Conservation (phyloP, 2,329 filamentous ascomycete species). For the Hypoxylon sp. region DNA sequence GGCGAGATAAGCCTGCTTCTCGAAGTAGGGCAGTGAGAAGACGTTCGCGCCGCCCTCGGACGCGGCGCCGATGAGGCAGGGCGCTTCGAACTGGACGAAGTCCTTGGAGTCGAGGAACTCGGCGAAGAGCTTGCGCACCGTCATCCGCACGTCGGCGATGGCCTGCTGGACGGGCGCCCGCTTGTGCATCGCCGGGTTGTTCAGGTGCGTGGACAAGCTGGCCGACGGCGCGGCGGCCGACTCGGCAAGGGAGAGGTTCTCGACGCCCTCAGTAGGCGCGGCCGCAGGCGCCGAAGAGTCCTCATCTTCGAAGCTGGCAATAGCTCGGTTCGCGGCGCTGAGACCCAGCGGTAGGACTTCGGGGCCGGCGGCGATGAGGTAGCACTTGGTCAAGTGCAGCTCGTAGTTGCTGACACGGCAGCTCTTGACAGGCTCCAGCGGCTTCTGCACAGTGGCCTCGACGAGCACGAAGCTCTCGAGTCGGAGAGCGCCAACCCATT, state of each 20-base stretch:
- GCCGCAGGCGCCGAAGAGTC: constrained; percentile 48
- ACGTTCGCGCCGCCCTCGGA: constrained; percentile 94
- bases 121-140: constrained; percentile 73
- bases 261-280: constrained; percentile 47
- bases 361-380: constrained; percentile 72
- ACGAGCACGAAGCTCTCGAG: constrained; percentile 84
- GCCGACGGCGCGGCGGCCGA: constrained; percentile 68
- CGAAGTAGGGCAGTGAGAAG: constrained; percentile 90
- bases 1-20: constrained; percentile 79
- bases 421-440: constrained; percentile 87
- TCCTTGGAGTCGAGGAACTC: constrained; percentile 78
- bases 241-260: constrained; percentile 51
- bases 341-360: constrained; percentile 66
- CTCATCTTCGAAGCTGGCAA: constrained; percentile 68
- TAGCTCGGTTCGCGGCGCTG: constrained; percentile 60
- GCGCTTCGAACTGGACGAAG: constrained; percentile 87
- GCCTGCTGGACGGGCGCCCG: constrained; percentile 90
- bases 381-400: constrained; percentile 88
- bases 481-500: constrained; percentile 79
- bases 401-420: constrained; percentile 81
- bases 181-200: constrained; percentile 93
- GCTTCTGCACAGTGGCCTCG: constrained; percentile 81
- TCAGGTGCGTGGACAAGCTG: constrained; percentile 81
- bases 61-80: constrained; percentile 86
- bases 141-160: constrained; percentile 63